Evolutionary conservation across 345 rosid species (phyloP).

Genomic region (Noccaea bulbosa): DNA sequence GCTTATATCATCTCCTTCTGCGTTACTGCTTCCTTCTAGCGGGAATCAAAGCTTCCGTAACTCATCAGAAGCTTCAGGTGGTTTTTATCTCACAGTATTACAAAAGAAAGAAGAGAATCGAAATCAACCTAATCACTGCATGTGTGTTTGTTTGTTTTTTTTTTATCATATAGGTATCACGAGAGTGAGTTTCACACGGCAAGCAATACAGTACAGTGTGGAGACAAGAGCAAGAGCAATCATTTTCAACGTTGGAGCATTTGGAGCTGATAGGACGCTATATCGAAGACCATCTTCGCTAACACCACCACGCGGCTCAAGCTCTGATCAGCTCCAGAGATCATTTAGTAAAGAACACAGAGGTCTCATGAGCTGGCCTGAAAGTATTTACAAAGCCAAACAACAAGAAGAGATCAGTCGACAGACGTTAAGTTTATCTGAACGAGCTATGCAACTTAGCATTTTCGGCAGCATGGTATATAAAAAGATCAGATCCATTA

Average conservation of each 20-base stretch:
- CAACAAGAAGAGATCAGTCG: slow-evolving; percentile 43
- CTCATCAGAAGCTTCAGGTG: slow-evolving; percentile 62
- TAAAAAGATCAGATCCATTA: background rate
- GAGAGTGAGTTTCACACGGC: slow-evolving; percentile 56
- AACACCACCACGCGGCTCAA: slow-evolving; percentile 39
- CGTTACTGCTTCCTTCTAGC: slow-evolving; percentile 50
- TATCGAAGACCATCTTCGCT: slow-evolving; percentile 57
- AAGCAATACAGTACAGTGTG: slow-evolving; percentile 62
- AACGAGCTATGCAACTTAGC: slow-evolving; percentile 79
- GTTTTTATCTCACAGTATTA: background rate
- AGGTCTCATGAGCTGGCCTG: slow-evolving; percentile 83
- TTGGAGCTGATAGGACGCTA: slow-evolving; percentile 53
- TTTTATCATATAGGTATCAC: slow-evolving; percentile 28
- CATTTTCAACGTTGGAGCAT: slow-evolving; percentile 59
- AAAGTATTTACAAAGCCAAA: slow-evolving; percentile 45
- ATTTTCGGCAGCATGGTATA: slow-evolving; percentile 82
- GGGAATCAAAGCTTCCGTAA: slow-evolving; percentile 59
- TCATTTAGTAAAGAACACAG: slow-evolving; percentile 52
- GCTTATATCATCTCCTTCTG: slow-evolving; percentile 68
- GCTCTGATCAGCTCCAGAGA: slow-evolving; percentile 59
- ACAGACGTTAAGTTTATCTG: slow-evolving; percentile 59
- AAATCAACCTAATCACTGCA: background rate
- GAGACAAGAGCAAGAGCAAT: slow-evolving; percentile 83
- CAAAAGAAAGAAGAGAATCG: background rate
- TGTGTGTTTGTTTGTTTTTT: background rate